Base-by-base conservation (phyloP, 1,284 basidiomycete species). In the Leccinum glutinopallens region DNA sequence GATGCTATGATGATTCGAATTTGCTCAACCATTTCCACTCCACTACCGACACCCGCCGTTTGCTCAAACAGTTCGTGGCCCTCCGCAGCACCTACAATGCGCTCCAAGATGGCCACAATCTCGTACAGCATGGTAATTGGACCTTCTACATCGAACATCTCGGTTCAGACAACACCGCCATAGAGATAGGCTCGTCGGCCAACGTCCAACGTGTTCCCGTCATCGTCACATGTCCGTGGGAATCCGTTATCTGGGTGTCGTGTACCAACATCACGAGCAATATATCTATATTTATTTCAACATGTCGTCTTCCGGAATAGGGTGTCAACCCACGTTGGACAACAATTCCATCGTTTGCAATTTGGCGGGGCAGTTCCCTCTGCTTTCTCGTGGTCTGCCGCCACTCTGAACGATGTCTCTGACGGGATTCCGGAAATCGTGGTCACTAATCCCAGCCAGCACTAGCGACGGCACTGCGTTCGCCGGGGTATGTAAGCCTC, bases 21-120 rank as follows among this genome's bases (percentile, higher is more conserved):
- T 86, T 90, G 3, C 85, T 95, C 29, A 94, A 97, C 73, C 94
- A 96, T 76, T 96, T 96, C 75, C 94, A 97, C 77, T 93, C 93
- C 37, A 96, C 94, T 0, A 80, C 88, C 3, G 87, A 90, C 70
- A 83, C 84, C 46, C 87, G 90, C 51, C 89, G 93, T 60, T 76
- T 93, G 64, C 87, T 93, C 70, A 76, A 85, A 37, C 92, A 92
- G 64, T 89, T 93, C 78, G 78, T 89, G 66, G 83, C 87, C 70
- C 81, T 96, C 33, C 90, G 94, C 54, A 75, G 75, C 2, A 75
- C 81, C 17, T 96, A 90, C 76, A 85, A 83, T 32, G 82, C 90
- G 1, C 81, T 96, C 8, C 92, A 93, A 75, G 94, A 97, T 71
- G 94, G 94, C 4, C 92, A 90, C 72, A 84, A 88, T 71, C 85